Evolutionary conservation across 192 early-diverging fungal species (phyloP), one percentile per base, ranked within the genome.

Genomic region (Coemansia sp.): DNA sequence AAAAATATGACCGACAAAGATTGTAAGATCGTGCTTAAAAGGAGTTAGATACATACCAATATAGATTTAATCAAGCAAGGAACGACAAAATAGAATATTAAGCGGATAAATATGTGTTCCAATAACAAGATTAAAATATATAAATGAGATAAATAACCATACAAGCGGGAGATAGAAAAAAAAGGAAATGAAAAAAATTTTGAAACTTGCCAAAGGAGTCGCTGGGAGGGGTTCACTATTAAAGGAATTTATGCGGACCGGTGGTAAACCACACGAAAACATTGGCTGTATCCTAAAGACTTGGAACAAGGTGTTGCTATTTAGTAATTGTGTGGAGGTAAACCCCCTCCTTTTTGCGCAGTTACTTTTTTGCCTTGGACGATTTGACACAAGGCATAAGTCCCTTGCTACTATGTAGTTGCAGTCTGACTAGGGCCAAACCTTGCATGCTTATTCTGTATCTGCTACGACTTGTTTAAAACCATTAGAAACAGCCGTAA

Each of bases 401-500:
- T n/a, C 3, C 16, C 15, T 60, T 62, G 60, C 36, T 18, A 40
- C 57, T 34, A 31, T 38, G 15, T 16, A 27, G 15, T 13, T 11
- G 34, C 12, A 58, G 27, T 15, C 12, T 33, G 13, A 31, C 52
- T 27, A 24, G 18, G 20, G 50, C 5, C 50, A 27, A 57, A 13
- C 27, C n/a, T 8, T 24, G 22, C 27, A 52, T 24, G 20, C 6
- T 20, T 22, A 22, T 22, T 22, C 5, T 27, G 50, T 53, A 10
- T 27, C 8, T 60, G 33, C 57, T 60, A 60, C 57, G 57, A 15
- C 27, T 36, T 62, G 60, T 62, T 39, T 62, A 20, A 62, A 38
- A 62, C 60, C 60, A 22, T 34, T 62, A 62, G 60, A 62, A 62
- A 62, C 60, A 34, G 36, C 60, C 60, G 60, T 62, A 62, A 62